phyloP scores from a whole-genome alignment of 2,329 filamentous ascomycete genomes.

The Gliomastix tumulicola region DNA sequence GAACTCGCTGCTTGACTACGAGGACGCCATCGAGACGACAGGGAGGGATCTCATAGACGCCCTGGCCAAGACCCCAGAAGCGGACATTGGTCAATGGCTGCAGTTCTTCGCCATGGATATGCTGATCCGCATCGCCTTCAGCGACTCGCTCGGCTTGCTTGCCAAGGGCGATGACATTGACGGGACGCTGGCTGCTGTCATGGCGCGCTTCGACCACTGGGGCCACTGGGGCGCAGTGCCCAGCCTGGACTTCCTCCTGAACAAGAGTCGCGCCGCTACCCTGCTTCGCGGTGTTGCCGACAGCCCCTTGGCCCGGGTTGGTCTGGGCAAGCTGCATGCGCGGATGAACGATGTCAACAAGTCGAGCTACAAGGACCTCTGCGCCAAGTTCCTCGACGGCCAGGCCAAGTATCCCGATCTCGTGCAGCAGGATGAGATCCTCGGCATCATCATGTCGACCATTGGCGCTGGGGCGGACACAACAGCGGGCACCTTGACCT shows the following conservation, averaged over 20 bases:
- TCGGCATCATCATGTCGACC: neutral
- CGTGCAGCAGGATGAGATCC: neutral
- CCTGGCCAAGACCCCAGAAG: neutral
- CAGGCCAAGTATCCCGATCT: constrained; percentile 2
- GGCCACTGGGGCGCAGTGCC: constrained; percentile 3
- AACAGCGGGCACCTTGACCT: neutral
- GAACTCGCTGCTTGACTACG: constrained; percentile 4
- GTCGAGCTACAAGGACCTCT: neutral
- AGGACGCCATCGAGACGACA: constrained; percentile 2
- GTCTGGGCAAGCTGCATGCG: neutral
- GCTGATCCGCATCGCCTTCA: constrained; percentile 4
- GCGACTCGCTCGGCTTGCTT: constrained; percentile 1
- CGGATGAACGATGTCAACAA: neutral
- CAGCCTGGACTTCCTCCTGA: neutral
- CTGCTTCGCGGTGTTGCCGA: neutral
- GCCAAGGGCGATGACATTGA: constrained; percentile 3
- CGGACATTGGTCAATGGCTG: constrained; percentile 3
- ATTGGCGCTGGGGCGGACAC: neutral
- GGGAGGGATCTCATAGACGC: neutral
- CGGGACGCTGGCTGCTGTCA: constrained; percentile 3
- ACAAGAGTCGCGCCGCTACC: constrained; percentile 2
- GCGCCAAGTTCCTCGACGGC: constrained; percentile 3
- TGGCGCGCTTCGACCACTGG: constrained; percentile 4
- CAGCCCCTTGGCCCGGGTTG: constrained; percentile 1
- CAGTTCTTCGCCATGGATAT: constrained; percentile 5